A percentile compares a stretch with the other conserved stretches of the same genome.
These are phyloP conservation scores for Sesbania bispinosa DNA, from an alignment of 306 rosid species.

Conservation along the genomic window DNA sequence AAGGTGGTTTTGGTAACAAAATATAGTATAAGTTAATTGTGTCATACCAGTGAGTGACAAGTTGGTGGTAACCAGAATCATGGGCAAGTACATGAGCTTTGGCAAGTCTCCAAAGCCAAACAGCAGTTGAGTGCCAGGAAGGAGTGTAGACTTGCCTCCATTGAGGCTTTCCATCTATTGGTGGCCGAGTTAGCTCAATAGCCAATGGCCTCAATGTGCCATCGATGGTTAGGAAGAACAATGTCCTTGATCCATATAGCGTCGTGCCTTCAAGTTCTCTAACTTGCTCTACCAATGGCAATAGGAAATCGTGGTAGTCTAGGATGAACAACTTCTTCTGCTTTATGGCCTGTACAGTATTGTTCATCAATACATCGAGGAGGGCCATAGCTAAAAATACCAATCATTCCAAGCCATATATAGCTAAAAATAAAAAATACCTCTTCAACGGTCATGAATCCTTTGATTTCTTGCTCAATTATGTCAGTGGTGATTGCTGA, in stretches of 20 bases:
- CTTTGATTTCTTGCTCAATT: constrained; percentile 56
- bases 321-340: constrained; percentile 65
- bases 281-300: constrained; percentile 65
- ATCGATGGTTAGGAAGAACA: constrained; percentile 54
- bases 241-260: constrained; percentile 70
- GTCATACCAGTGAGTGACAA: constrained; percentile 73
- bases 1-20: too few species aligned
- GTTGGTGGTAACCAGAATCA: constrained; percentile 81
- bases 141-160: constrained; percentile 68
- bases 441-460: constrained; percentile 46
- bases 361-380: too few species aligned
- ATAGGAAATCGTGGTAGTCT: constrained; percentile 72
- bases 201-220: constrained; percentile 61
- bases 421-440: too few species aligned
- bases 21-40: too few species aligned
- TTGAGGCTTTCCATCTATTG: constrained; percentile 52
- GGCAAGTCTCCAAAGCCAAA: constrained; percentile 95
- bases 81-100: constrained; percentile 84
- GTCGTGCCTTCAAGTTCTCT: constrained; percentile 61
- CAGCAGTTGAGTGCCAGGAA: constrained; percentile 52
- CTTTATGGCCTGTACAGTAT: constrained; percentile 54
- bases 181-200: constrained; percentile 78
- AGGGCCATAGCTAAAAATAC: too few species aligned
- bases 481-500: constrained; percentile 61
- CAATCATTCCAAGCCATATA: too few species aligned